These are phyloP conservation scores for Scedosporium aurantiacum DNA, from an alignment of 2,329 filamentous ascomycete species.

Conservation along the genomic window DNA sequence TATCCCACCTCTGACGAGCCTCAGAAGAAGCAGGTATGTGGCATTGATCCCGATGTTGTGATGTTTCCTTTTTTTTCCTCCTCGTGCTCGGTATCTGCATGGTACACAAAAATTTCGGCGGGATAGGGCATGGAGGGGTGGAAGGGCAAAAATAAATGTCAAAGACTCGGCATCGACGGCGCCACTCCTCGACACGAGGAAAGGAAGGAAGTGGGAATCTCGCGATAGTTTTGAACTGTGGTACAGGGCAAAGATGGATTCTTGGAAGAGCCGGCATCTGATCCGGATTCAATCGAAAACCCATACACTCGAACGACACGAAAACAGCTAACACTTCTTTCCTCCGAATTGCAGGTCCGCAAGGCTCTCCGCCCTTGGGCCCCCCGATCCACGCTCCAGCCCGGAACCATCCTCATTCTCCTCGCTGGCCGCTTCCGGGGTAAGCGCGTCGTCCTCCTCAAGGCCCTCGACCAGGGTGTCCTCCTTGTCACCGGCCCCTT, in stretches of 20 bases:
- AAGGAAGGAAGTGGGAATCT: background rate
- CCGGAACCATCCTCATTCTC: conserved; percentile 95
- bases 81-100: background rate
- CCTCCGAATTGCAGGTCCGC: conserved; percentile 58
- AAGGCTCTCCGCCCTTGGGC: conserved; percentile 84
- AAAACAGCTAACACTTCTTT: background rate
- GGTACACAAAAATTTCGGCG: background rate
- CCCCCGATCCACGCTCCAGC: conserved; percentile 79
- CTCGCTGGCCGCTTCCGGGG: conserved; percentile 98
- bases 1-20: conserved; percentile 91
- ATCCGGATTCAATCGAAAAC: background rate
- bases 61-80: background rate
- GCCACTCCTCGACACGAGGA: background rate
- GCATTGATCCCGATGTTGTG: background rate
- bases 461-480: conserved; percentile 92
- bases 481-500: conserved; percentile 98
- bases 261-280: background rate
- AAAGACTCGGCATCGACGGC: background rate
- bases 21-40: conserved; percentile 87
- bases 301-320: background rate
- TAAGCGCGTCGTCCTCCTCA: conserved; percentile 99
- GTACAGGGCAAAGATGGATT: no score
- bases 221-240: background rate
- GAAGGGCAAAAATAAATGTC: background rate
- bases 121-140: conserved; percentile 3